Percentiles rank a stretch among this genome's conserved stretches.
phyloP scores from a whole-genome alignment of 23 red algal genomes.

The Gracilariopsis chorda region DNA sequence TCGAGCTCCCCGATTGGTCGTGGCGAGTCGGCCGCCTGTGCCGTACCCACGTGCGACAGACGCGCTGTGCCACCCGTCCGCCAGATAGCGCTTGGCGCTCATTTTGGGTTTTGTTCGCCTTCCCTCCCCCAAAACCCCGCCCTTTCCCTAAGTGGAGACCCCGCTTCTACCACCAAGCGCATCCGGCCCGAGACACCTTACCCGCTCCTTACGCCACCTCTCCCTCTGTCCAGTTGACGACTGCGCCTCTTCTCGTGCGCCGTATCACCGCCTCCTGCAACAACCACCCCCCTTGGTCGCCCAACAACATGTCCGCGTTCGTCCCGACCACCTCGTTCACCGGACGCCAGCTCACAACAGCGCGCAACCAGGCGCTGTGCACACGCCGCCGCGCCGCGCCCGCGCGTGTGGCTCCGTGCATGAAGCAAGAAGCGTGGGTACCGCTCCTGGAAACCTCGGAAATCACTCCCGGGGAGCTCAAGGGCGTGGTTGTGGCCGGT shows the following conservation, averaged over 20 bases:
- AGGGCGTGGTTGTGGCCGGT: conserved; percentile 71
- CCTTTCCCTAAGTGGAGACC: too few species aligned
- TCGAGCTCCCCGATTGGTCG: conserved; percentile 14
- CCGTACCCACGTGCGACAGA: not conserved
- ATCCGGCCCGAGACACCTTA: too few species aligned
- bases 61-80: conserved; percentile 17
- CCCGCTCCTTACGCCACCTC: too few species aligned
- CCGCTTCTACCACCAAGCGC: too few species aligned
- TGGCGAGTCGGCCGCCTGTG: not conserved
- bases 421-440: conserved; percentile 97
- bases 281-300: not conserved
- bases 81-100: too few species aligned
- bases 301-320: conserved; percentile 26
- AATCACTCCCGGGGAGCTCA: conserved; percentile 88
- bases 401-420: not conserved
- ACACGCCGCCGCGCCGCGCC: conserved; percentile 35
- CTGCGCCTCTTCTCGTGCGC: not conserved
- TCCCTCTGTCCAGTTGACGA: not conserved
- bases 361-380: not conserved
- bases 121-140: not conserved
- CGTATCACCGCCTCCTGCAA: not conserved
- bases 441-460: conserved; percentile 78
- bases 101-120: not conserved
- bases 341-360: not conserved
- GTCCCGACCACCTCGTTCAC: conserved; percentile 32